Percentiles rank a stretch among this genome's conserved stretches.
Conservation (phyloP, 306 rosid species). For the Phaseolus lunatus region DNA sequence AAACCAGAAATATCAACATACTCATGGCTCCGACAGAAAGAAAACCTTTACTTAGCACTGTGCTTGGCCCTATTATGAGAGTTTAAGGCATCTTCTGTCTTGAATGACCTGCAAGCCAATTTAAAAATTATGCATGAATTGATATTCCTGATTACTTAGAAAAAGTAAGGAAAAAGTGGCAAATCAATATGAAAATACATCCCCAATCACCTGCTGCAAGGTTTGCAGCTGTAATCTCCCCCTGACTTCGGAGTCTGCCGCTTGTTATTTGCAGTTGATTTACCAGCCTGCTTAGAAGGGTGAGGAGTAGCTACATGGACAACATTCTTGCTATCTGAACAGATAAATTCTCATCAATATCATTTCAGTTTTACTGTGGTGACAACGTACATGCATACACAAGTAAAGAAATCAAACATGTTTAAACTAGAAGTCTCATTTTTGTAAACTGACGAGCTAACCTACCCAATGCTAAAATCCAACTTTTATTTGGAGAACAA, state of each 20-base stretch:
- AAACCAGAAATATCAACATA: constrained; percentile 2
- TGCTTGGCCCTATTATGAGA: constrained; percentile 4
- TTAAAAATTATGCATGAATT: not conserved
- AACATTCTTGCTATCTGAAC: constrained; percentile 5
- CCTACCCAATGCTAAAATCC: not conserved
- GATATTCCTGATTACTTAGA: not conserved
- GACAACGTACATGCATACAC: not conserved
- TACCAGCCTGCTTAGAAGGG: constrained; percentile 23
- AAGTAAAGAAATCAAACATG: not conserved
- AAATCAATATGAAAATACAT: not conserved
- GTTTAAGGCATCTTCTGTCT: constrained; percentile 8
- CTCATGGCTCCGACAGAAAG: not conserved
- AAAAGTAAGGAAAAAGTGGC: not conserved
- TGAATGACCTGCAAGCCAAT: constrained; percentile 5
- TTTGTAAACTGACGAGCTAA: not conserved
- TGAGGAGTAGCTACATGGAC: constrained; percentile 11
- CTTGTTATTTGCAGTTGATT: constrained; percentile 12
- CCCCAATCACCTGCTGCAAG: constrained; percentile 5
- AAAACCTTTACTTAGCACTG: not conserved
- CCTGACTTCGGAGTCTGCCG: not conserved
- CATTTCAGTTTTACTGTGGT: constrained; percentile 2
- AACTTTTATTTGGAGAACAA: not conserved
- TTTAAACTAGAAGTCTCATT: not conserved
- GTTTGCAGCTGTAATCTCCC: constrained; percentile 9
- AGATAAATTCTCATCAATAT: not conserved